A percentile compares a stretch with the other conserved stretches of the same genome.
These are phyloP conservation scores for Adansonia rubrostipa DNA, from an alignment of 441 rosid genomes.

Conservation along the genomic window DNA sequence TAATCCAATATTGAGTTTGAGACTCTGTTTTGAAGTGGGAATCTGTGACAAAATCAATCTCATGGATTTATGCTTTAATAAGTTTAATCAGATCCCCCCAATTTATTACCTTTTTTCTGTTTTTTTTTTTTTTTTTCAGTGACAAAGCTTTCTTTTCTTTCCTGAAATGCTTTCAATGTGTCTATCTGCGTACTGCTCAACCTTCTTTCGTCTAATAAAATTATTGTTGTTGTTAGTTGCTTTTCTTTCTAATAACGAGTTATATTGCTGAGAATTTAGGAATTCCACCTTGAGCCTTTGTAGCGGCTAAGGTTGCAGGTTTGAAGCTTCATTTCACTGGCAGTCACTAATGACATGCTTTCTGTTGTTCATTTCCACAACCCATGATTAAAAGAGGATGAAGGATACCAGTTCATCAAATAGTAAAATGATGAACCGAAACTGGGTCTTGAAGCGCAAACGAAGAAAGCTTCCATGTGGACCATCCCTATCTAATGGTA, in stretches of 20 bases:
- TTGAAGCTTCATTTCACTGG: conserved; percentile 22
- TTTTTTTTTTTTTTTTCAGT: not conserved
- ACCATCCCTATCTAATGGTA: conserved; percentile 59
- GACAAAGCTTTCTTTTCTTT: not conserved
- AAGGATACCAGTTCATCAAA: conserved; percentile 61
- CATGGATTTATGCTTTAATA: not conserved
- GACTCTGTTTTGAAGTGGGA: not conserved
- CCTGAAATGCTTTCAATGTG: not conserved
- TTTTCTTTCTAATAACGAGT: conserved; percentile 22
- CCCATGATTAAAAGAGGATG: conserved; percentile 51
- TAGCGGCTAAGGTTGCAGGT: conserved; percentile 18
- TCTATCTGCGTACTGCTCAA: not conserved
- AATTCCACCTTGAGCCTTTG: conserved; percentile 23
- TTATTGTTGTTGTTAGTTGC: conserved; percentile 14
- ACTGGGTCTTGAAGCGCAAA: conserved; percentile 98
- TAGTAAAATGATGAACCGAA: conserved; percentile 74
- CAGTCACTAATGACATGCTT: conserved; percentile 31
- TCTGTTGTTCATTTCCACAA: conserved; percentile 32
- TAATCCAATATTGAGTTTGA: conserved; percentile 11
- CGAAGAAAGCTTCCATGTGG: conserved; percentile 83
- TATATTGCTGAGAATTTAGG: conserved; percentile 29
- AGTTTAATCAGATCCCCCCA: not conserved
- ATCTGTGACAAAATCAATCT: conserved; percentile 4
- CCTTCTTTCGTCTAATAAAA: not conserved
- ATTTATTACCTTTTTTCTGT: too few species aligned